A percentile compares a stretch with the other conserved stretches of the same genome.
Evolutionary conservation across 495 filamentous ascomycete species (phyloP).

Genomic region (Trichoderma asperelloides): DNA sequence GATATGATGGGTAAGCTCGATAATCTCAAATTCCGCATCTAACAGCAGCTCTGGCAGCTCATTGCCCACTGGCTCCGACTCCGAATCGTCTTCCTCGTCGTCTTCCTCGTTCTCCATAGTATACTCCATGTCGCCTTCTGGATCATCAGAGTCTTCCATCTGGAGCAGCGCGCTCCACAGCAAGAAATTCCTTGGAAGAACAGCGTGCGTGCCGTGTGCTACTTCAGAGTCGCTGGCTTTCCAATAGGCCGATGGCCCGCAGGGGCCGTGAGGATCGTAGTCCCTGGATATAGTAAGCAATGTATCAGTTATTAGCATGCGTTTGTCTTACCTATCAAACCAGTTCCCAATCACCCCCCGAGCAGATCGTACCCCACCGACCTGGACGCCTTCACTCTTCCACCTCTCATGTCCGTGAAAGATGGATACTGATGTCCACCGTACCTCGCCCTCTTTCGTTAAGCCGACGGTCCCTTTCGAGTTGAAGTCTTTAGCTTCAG

Average conservation of each 20-base stretch:
- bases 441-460: slow-evolving; percentile 54
- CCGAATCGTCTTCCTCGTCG: background rate
- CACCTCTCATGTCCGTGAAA: slow-evolving; percentile 53
- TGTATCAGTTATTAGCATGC: slow-evolving; percentile 2
- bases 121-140: slow-evolving; percentile 11
- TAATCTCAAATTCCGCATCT: background rate
- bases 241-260: slow-evolving; percentile 60
- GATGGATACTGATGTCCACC: slow-evolving; percentile 57
- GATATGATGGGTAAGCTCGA: background rate
- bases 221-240: slow-evolving; percentile 43
- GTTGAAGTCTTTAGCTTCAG: slow-evolving; percentile 6
- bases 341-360: slow-evolving; percentile 55
- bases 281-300: slow-evolving; percentile 27
- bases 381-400: slow-evolving; percentile 57
- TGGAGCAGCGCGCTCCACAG: background rate
- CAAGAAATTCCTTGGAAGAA: background rate
- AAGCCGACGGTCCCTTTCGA: slow-evolving; percentile 41
- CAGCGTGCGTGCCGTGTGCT: background rate
- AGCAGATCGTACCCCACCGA: slow-evolving; percentile 48
- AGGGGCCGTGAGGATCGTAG: slow-evolving; percentile 49
- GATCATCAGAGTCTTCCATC: slow-evolving; percentile 12
- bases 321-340: slow-evolving; percentile 52
- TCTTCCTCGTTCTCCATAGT: slow-evolving; percentile 6
- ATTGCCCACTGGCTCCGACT: slow-evolving; percentile 3
- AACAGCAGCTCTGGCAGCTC: slow-evolving; percentile 9